Base-by-base conservation (phyloP, 805 yeast species). In the Osmozyma mogii region DNA sequence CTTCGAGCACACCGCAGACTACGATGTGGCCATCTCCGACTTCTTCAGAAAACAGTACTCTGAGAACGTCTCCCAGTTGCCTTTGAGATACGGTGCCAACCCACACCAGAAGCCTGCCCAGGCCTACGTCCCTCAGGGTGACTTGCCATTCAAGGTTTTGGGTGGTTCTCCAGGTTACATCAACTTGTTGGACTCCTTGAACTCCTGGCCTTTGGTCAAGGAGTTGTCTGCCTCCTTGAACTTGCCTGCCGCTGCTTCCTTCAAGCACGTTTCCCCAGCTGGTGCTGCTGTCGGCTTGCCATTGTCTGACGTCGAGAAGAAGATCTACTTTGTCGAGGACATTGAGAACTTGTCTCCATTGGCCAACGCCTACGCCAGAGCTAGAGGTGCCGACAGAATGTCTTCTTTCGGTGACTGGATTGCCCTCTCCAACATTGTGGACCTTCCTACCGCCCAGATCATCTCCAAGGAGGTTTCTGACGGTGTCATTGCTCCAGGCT, bases 311-410 rank as follows among this genome's bases (percentile, higher is more conserved):
- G 68, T 78, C 40, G 98, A 92, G 70, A 88, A 87, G 73, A 83
- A 89, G 63, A 75, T 89, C 42, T 92, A 92, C 72, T 92, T 92
- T 56, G 98, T 92, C 41, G 78, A 77, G 45, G 96, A 85, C 58
- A 85, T 89, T 51, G 95, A 84, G 61, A 84, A 88, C 70, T 69
- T 92, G 56, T 84, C 96, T 9, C 97, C 98, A 33, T 72, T 92
- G 54, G 98, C 98, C 41, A 82, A 83, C 54, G 98, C 98, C 35
- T 92, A 92, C 53, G 98, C 98, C 22, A 84, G 97, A 67, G 98
- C 98, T 34, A 84, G 98, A 65, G 98, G 98, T 61, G 98, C 98
- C 45, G 98, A 92, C 65, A 81, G 98, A 74, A 92, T 92, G 98
- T 88, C 96, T 5, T 84, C 95, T 9, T 92, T 92, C 56, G 98